Base-by-base conservation (phyloP, 495 filamentous ascomycete genomes). In the Tetracladium setigerum region DNA sequence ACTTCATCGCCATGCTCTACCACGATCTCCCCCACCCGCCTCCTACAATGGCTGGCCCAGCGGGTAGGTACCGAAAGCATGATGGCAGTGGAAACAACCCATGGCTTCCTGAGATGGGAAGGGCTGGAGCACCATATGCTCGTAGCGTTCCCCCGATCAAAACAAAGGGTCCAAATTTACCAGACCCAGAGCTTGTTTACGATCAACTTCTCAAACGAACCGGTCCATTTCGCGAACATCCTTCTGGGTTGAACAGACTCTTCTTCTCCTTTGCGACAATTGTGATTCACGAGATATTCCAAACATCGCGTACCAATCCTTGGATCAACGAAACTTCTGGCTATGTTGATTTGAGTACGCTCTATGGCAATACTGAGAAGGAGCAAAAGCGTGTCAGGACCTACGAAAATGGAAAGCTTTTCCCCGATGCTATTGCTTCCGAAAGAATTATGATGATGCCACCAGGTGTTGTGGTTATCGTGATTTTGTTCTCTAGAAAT, bases 261-360 rank as follows among this genome's bases (percentile, higher is more conserved):
- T 69, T 95, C 14, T 95, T 89, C 73, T 89, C 95, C 50, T 79
- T 89, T 62, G 89, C 88, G 7, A 85, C 81, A 12, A 85, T 95
- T 43, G 89, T 95, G 50, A 94, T 92, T 55, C 89, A 95, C 54
- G 84, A 57, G 17, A 44, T 38, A 12, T 56, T 56, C 33, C 53
- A 52, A 30, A 52, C 48, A 12, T 56, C 53, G 2, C 72, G 71
- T 12, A 52, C 52, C 0, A 69, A 85, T 51, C 60, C 55, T n/a
- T 75, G 68, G 49, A 80, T 77, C 38, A 84, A 80, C 30, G 71
- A 82, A 56, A 89, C 86, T 0, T 92, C 87, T 0, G 89, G 86
- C 0, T 95, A 91, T 57, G 70, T 95, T 9, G 89, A 95, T 52
- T 70, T 95, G 15, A 75, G 82, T 3, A 89, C 89, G 0, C 72